Evolutionary conservation across 2,329 filamentous ascomycete genomes (phyloP), one percentile per base, ranked within the genome.

Genomic region (Lithohypha guttulata): DNA sequence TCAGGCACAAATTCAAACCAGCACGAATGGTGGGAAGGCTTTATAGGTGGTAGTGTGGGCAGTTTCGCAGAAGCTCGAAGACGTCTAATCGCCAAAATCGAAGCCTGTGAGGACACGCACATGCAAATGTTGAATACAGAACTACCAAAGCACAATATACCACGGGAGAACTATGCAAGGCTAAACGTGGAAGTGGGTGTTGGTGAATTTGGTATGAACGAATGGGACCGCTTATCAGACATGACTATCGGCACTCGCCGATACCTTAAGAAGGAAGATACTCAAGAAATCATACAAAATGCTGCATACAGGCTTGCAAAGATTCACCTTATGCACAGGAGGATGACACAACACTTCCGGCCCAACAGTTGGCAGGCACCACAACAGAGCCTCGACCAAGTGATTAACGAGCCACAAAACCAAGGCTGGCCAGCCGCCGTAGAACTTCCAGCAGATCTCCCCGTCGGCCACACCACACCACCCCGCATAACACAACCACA

Each of bases 151-250:
- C 77, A 86, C 22, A 77, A 81, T 18, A 84, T 96, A 43, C 87
- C 82, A 52, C 73, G 76, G 36, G 87, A 95, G 42, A 84, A 93
- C 58, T 98, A 98, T 64, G 93, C 86, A 59, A 81, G 91, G 6
- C 68, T 96, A n/a, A 98, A 98, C 49, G 91, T 96, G 27, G 87
- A 96, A 56, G 79, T 94, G 11, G 91, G 89, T 1, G 87, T 96
- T 2, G 87, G 43, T 27, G 91, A 96, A 56, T 96, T 95, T 58
- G 89, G 84, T 36, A 96, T 98, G 86, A 98, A 96, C 56, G 91
- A 96, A 58, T 98, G 91, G 91, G 76, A 84, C 53, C 77, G 87
- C 3, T 66, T 96, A n/a, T 81, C 84, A 18, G 89, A 95, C 37
- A 96, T 98, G 62, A 94, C 84, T 64, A 95, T 85, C 10, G 81